Evolutionary conservation across 148 eudicot species (phyloP).

Genomic region (Nepenthes mirabilis): DNA sequence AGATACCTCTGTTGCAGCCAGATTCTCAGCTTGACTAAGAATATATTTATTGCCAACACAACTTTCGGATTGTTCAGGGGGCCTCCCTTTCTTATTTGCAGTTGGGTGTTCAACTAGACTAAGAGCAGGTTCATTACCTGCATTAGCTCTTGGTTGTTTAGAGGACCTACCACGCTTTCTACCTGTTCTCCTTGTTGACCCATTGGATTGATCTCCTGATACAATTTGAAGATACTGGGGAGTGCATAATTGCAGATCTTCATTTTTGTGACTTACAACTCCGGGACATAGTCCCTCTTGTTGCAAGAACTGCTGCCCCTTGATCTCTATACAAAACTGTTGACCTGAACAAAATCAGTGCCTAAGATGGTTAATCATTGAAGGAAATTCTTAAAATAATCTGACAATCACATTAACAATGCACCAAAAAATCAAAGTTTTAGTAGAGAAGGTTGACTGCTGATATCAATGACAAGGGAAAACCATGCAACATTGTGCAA

Average conservation of each 20-base stretch:
- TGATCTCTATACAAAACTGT: constrained; percentile 41
- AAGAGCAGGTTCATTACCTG: constrained; percentile 8
- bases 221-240: constrained; percentile 20
- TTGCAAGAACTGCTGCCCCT: constrained; percentile 8
- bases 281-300: constrained; percentile 18
- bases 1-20: background rate
- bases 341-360: constrained; percentile 22
- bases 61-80: constrained; percentile 3
- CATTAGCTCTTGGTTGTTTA: constrained; percentile 11
- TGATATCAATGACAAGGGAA: no score
- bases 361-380: background rate
- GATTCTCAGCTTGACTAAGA: background rate
- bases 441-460: no score
- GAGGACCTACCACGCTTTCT: constrained; percentile 45
- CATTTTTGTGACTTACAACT: constrained; percentile 6
- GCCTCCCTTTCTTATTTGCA: background rate
- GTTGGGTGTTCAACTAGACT: constrained; percentile 11
- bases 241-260: background rate
- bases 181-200: constrained; percentile 14
- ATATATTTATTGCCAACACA: background rate
- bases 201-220: constrained; percentile 9
- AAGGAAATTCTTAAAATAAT: no score
- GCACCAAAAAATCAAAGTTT: no score
- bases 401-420: no score
- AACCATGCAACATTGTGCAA: no score